Evolutionary conservation across 306 rosid species (phyloP), one percentile per base, ranked within the genome.

Genomic region (Vigna reflexopilosa): DNA sequence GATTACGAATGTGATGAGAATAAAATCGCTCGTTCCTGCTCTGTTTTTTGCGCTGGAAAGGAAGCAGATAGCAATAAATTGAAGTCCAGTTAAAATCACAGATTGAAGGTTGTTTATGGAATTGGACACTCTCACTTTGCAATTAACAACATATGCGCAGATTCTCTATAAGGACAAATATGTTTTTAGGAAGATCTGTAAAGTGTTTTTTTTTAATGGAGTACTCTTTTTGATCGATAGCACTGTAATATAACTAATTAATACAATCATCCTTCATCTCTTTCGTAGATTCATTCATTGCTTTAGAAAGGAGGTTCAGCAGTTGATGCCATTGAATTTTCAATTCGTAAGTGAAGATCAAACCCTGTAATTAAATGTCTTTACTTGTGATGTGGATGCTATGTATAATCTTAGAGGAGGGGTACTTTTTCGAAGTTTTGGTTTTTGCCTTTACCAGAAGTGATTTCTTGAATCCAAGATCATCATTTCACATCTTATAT

Each of bases 81-180:
- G 15, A 86, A 85, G 75, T 19, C 40, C 70, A 68, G 44, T 67
- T 79, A 59, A 65, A 42, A 47, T 19, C 34, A 4, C 68, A 8
- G 0, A 8, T 30, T 34, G 6, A 55, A 19, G 61, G 30, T 54
- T 54, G 9, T 63, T 62, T 61, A 13, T 63, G 47, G 15, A 15
- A 15, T 34, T 15, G 22, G 13, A 5, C 42, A 61, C 30, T 30
- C 20, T 61, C 15, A 16, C 12, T 64, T 64, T 38, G 32, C 19
- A 65, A 65, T 65, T 65, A 40, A 44, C 13, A 67, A 11, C 36
- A 5, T 42, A 14, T 14, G 2, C 0, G 17, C 34, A 1, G 3
- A 2, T 20, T 65, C 70, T 9, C 40, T 11, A 10, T 1, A 9
- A 20, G 30, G 20, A 30, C 7, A 14, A n/a, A 36, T 36, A 7